Conservation (phyloP, 1,139 yeast species). For the Williopsis jadinii region DNA sequence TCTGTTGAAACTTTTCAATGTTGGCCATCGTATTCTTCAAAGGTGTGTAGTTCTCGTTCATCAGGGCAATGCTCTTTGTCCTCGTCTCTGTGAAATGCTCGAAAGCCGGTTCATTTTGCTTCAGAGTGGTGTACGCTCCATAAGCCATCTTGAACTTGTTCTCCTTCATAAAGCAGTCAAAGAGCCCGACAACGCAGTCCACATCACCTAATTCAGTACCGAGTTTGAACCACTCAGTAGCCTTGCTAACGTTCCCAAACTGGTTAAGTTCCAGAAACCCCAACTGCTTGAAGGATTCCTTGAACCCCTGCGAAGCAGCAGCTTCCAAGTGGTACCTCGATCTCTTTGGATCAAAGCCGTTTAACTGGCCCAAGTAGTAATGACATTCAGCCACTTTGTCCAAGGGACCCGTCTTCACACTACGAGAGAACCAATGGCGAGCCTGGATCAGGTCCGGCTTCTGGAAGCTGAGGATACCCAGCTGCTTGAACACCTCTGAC, state of each 20-base stretch:
- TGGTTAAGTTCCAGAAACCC: constrained; percentile 76
- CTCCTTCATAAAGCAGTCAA: constrained; percentile 38
- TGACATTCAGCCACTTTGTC: constrained; percentile 63
- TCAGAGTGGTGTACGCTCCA: constrained; percentile 18
- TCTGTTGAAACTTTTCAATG: constrained; percentile 6
- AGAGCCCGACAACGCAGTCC: constrained; percentile 66
- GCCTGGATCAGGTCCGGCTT: constrained; percentile 46
- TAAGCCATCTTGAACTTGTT: constrained; percentile 22
- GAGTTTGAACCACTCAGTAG: constrained; percentile 77
- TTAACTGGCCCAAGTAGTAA: constrained; percentile 68
- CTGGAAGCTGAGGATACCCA: constrained; percentile 61
- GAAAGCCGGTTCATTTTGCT: constrained; percentile 9
- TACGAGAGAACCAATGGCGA: constrained; percentile 49
- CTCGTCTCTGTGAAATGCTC: constrained; percentile 13
- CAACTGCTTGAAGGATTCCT: constrained; percentile 65
- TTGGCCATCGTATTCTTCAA: constrained; percentile 8
- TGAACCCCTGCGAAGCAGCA: constrained; percentile 70
- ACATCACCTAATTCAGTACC: constrained; percentile 60
- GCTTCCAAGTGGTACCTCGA: constrained; percentile 67
- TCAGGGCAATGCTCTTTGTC: constrained; percentile 7
- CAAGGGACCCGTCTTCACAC: constrained; percentile 52
- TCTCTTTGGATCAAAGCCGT: constrained; percentile 47
- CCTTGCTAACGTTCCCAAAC: constrained; percentile 45
- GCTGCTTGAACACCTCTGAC: constrained; percentile 64
- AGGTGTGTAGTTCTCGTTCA: constrained; percentile 16